phyloP scores from a whole-genome alignment of 1,284 basidiomycete genomes.

The Inonotus hispidus region DNA sequence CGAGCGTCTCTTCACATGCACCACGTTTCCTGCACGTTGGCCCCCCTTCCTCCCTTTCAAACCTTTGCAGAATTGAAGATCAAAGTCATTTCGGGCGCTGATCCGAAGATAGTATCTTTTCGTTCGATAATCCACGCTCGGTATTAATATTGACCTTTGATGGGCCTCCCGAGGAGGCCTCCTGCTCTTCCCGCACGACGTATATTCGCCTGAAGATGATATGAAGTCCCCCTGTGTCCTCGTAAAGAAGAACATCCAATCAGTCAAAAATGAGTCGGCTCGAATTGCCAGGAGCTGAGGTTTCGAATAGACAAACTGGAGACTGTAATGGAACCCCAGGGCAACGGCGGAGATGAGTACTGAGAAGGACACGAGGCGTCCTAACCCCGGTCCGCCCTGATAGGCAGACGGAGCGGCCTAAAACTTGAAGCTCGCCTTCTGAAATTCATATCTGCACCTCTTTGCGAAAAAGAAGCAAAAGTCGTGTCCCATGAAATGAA shows the following conservation, averaged over 20 bases:
- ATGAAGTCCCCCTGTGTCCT: background rate
- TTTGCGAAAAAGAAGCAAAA: background rate
- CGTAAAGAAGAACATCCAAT: background rate
- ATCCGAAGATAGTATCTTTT: background rate
- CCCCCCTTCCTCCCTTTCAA: background rate
- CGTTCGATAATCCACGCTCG: background rate
- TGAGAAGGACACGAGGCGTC: background rate
- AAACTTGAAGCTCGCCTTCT: background rate
- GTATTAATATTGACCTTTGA: background rate
- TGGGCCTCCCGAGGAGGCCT: background rate
- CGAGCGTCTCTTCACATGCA: background rate
- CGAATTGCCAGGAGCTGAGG: background rate
- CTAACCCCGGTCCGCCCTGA: background rate
- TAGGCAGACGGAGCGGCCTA: background rate
- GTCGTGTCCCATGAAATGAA: background rate
- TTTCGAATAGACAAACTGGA: background rate
- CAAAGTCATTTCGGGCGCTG: background rate
- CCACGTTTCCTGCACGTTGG: background rate
- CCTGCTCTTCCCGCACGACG: too few species aligned
- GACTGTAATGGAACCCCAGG: background rate
- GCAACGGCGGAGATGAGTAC: background rate
- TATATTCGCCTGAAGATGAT: background rate
- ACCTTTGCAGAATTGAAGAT: background rate
- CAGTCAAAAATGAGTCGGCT: too few species aligned
- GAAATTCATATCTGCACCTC: background rate